Base-by-base conservation (phyloP, 805 yeast species). In the Candida palmyrensis region DNA sequence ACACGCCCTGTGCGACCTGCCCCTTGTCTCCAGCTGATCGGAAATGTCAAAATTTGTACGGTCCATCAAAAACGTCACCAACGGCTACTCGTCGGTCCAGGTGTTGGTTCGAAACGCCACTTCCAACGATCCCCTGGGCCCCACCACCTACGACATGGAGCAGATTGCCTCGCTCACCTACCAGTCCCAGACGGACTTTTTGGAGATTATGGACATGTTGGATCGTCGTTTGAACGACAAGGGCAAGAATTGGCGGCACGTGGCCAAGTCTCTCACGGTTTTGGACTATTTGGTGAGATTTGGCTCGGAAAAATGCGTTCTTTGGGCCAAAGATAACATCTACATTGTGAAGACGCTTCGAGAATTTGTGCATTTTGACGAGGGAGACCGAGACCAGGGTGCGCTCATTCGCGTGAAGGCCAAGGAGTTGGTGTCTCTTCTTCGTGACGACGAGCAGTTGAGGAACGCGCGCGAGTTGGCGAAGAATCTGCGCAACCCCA, bases 221-320 rank as follows among this genome's bases (percentile, higher is more conserved):
- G 97, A 90, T 61, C 77, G 87, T 44, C 74, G 98, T 42, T 65
- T 90, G 43, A 90, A 90, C 52, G 97, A 90, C 54, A 89, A 89
- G 66, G 97, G 97, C 40, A 89, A 88, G 57, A 84, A 90, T 62
- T 90, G 97, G 97, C 75, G 96, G 44, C 98, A 90, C 55, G 89
- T 90, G 31, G 89, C 94, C 42, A 92, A 90, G 58, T 80, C 95
- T 1, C 68, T 90, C 41, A 82, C 95, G 2, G 79, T 90, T n/a
- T 69, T 90, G 45, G 96, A 89, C 49, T 90, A 80, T 59, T 66
- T 89, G 37, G 87, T 89, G 13, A 76, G 92, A 45, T 74, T 71
- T 39, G 98, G 97, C 25, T 74, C 88, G 14, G 95, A 88, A 45
- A 81, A 82, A 49, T 90, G 89, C 49, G 95, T 89, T 5, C 65